phyloP scores from a whole-genome alignment of 78 protist species.

The Dictyostelium intermedium region DNA sequence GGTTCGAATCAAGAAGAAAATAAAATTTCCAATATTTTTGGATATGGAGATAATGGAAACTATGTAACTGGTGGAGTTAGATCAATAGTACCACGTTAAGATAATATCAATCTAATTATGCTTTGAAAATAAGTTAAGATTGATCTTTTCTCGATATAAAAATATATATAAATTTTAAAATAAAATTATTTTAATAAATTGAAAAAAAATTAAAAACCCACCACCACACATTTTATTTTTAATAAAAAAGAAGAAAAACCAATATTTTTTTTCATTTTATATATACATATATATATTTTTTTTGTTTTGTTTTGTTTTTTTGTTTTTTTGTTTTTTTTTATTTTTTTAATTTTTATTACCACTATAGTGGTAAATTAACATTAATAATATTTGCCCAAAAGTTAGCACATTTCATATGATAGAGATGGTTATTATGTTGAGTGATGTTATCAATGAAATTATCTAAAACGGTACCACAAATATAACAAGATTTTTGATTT shows the following conservation, averaged over 20 bases:
- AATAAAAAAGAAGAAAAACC: neutral
- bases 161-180: neutral
- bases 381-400: constrained; percentile 70
- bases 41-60: neutral
- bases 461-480: constrained; percentile 43
- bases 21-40: neutral
- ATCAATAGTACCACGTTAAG: neutral
- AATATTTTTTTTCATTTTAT: neutral
- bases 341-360: neutral
- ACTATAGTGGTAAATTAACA: constrained; percentile 30
- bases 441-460: constrained; percentile 2
- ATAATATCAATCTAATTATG: neutral
- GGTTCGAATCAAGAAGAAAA: neutral
- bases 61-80: neutral
- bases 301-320: neutral
- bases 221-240: neutral
- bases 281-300: too few species aligned
- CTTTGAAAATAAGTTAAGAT: neutral
- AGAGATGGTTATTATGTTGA: constrained; percentile 19
- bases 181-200: neutral
- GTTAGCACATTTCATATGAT: constrained; percentile 71
- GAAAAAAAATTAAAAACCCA: neutral
- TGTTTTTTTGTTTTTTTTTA: neutral
- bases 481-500: constrained; percentile 35
- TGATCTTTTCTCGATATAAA: neutral